Evolutionary conservation across 2,329 filamentous ascomycete genomes (phyloP).

Genomic region (Stachybotrys chartarum): DNA sequence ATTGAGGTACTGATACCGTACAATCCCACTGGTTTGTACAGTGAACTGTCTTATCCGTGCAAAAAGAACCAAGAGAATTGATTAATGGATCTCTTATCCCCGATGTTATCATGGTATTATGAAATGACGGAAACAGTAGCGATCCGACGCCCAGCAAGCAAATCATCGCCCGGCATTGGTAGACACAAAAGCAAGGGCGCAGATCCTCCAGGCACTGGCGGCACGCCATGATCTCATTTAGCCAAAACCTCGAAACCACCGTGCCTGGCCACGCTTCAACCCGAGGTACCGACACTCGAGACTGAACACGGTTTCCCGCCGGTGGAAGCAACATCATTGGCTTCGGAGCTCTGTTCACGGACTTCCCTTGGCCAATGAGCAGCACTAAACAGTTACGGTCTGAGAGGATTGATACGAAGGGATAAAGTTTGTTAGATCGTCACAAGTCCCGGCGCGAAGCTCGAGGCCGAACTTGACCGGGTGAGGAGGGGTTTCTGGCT

Average conservation of each 20-base stretch:
- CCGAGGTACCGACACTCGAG: too few species aligned
- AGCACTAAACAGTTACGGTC: too few species aligned
- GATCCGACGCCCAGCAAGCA: not conserved
- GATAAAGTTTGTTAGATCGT: not conserved
- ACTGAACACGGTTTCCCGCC: too few species aligned
- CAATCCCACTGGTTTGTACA: too few species aligned
- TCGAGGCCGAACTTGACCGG: not conserved
- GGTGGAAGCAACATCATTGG: too few species aligned
- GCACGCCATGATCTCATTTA: not conserved
- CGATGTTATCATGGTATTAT: not conserved
- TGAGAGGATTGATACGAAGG: too few species aligned
- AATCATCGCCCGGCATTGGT: not conserved
- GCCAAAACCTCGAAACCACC: not conserved
- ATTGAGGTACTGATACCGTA: too few species aligned
- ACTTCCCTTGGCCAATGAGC: too few species aligned
- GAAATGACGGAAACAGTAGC: not conserved
- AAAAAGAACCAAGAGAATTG: too few species aligned
- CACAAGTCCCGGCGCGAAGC: not conserved
- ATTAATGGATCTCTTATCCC: not conserved
- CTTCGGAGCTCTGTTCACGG: too few species aligned
- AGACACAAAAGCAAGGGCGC: not conserved
- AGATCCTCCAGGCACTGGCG: not conserved
- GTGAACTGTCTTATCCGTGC: too few species aligned
- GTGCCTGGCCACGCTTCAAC: too few species aligned
- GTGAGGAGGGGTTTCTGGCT: conserved; percentile 1